Evolutionary conservation across 2,329 filamentous ascomycete genomes (phyloP), one percentile per base, ranked within the genome.

Genomic region (Nectriaceae sp.): DNA sequence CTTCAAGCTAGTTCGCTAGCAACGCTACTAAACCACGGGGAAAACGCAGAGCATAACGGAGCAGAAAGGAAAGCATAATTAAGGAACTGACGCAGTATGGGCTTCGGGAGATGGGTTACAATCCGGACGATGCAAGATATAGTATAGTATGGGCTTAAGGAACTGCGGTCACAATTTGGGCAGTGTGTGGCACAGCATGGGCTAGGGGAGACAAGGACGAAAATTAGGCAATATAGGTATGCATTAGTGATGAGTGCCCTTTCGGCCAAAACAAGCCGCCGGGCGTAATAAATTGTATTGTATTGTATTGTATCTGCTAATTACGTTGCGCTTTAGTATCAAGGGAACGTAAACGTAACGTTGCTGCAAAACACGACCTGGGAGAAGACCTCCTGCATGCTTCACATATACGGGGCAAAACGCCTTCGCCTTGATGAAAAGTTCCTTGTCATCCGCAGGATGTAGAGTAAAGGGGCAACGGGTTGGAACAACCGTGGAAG

Each of bases 1-100:
- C 35, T 46, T 47, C 44, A 42, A 42, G 44, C 26, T 47, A 41
- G 38, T 42, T 37, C 38, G 44, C 44, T 47, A 21, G 24, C 24
- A 46, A 46, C 18, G 13, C 15, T 38, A 29, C 21, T 38, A 39
- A 39, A 22, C 13, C 33, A 45, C 35, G 33, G 42, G n/a, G 42
- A 36, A 44, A 13, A 18, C 26, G 19, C 29, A 44, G 19, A 31
- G 26, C 10, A 31, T 15, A n/a, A 31, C 26, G 26, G 15, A 31
- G 26, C 26, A 31, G 15, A 8, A n/a, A n/a, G n/a, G n/a, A 31
- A 15, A 31, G 26, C 15, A 31, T 15, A 31, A 31, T 8, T 15
- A 31, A 31, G 26, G 26, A 31, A 15, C 26, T 10, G 26, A 31
- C 26, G 26, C 26, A 31, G 26, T 8, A 31, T 31, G 26, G 15